Base-by-base conservation (phyloP, 148 eudicot genomes). In the Rhododendron kiyosumense region DNA sequence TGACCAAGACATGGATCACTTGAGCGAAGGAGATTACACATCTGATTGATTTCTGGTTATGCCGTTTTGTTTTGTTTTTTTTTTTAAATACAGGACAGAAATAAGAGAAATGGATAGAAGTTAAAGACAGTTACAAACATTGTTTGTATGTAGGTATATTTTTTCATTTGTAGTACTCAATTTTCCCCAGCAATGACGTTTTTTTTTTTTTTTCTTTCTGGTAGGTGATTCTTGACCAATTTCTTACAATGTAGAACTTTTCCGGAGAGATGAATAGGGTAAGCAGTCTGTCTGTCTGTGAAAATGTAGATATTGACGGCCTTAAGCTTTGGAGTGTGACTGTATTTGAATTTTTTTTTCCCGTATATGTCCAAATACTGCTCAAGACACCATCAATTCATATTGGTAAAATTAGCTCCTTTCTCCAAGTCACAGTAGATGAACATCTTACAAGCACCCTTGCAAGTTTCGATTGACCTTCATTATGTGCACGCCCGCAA, bases 21-120 rank as follows among this genome's bases (percentile, higher is more conserved):
- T 88, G 51, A 94, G 96, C 48, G 95, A 83, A 32, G 94, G 74
- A 5, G 94, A 94, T 38, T 90, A 94, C 18, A 87, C 88, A 81
- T 93, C 96, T 13, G 96, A 93, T 18, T 92, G 85, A 88, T 34
- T 32, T 28, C 79, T 83, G n/a, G 38, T 52, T 45, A 14, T 43
- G 78, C 38, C 20, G 45, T 32, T 32, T 32, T 32, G 34, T 32
- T 32, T 32, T 5, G 7, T 41, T 36, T 36, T 36, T 34, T 67
- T 36, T 28, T 14, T 6, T 45, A 69, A 9, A 69, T 17, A 69
- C n/a, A 84, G 85, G 46, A 73, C 20, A 46, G 10, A 73, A 84
- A 49, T 74, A 84, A 32, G 63, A 52, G 63, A 49, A 22, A 30
- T 13, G n/a, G 34, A 65, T 65, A 41, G 17, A 24, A 4, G 65